Percentiles rank a stretch among this genome's conserved stretches.
Conservation (phyloP, 768 basidiomycete species). For the Clitopilus passeckerianus region DNA sequence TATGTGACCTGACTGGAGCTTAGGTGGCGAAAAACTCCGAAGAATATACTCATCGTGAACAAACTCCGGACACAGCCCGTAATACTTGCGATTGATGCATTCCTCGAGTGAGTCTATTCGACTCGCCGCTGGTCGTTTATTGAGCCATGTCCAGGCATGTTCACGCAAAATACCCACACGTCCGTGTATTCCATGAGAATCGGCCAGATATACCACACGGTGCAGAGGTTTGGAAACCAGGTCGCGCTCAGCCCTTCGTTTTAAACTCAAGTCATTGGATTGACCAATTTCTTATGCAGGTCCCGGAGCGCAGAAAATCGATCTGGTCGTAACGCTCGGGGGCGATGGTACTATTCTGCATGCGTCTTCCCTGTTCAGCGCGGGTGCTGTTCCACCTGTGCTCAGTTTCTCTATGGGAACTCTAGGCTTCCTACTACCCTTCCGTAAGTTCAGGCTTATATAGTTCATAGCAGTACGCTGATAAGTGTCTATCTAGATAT, state of each 20-base stretch:
- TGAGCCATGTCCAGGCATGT: conserved; percentile 42
- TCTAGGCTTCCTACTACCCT: conserved; percentile 88
- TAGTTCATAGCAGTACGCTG: neutral
- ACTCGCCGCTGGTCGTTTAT: neutral
- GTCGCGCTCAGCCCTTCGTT: conserved; percentile 24
- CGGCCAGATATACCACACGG: conserved; percentile 60
- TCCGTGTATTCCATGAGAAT: conserved; percentile 64
- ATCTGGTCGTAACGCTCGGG: conserved; percentile 86
- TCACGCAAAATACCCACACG: conserved; percentile 49
- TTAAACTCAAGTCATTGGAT: neutral
- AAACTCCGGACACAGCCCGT: conserved; percentile 77
- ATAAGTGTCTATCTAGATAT: conserved; percentile 54
- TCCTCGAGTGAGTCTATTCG: conserved; percentile 51
- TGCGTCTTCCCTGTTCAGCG: conserved; percentile 85
- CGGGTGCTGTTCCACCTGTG: conserved; percentile 89
- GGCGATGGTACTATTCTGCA: conserved; percentile 96
- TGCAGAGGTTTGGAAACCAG: conserved; percentile 62
- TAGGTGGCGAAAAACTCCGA: conserved; percentile 32
- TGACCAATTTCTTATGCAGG: conserved; percentile 20
- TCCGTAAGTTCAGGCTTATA: conserved; percentile 57
- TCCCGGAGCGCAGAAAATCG: conserved; percentile 57
- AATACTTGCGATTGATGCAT: conserved; percentile 68
- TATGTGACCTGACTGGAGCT: neutral
- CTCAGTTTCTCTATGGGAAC: conserved; percentile 92
- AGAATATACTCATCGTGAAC: conserved; percentile 73